Conservation (phyloP, 805 yeast genomes). For the Candida ponderosae region DNA sequence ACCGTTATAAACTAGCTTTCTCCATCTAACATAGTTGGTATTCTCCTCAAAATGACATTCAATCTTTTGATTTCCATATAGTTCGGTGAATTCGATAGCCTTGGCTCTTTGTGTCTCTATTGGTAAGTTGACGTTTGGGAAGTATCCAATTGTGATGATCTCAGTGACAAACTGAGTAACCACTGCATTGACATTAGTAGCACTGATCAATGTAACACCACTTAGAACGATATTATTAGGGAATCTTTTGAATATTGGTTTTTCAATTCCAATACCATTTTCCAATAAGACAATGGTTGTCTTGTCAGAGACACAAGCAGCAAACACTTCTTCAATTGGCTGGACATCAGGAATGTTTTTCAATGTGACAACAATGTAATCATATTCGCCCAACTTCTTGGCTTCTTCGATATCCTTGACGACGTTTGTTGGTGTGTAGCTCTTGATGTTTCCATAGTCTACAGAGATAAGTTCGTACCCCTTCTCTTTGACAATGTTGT, state of each 20-base stretch:
- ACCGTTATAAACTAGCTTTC: conserved; percentile 64
- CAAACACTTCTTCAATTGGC: conserved; percentile 41
- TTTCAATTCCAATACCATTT: conserved; percentile 57
- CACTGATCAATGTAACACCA: conserved; percentile 57
- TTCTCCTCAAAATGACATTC: conserved; percentile 31
- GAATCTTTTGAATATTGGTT: conserved; percentile 38
- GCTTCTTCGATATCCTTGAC: conserved; percentile 35
- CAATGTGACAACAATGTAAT: conserved; percentile 52
- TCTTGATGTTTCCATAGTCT: conserved; percentile 45
- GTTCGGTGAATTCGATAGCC: conserved; percentile 34
- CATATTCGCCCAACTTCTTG: conserved; percentile 30
- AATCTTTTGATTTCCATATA: conserved; percentile 40
- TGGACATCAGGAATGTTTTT: conserved; percentile 63
- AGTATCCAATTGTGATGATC: conserved; percentile 37
- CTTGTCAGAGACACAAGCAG: conserved; percentile 37
- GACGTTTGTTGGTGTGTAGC: conserved; percentile 41
- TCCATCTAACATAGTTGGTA: conserved; percentile 50
- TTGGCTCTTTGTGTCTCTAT: conserved; percentile 19
- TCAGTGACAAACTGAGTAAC: conserved; percentile 42
- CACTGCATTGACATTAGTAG: conserved; percentile 37
- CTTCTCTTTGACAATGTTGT: conserved; percentile 32
- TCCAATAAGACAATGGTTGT: conserved; percentile 49
- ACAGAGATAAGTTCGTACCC: conserved; percentile 53
- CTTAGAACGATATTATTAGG: conserved; percentile 46
- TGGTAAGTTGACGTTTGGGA: conserved; percentile 29